Conservation (phyloP, 352 stramenopile genomes). For the Phytophthora crassamura region DNA sequence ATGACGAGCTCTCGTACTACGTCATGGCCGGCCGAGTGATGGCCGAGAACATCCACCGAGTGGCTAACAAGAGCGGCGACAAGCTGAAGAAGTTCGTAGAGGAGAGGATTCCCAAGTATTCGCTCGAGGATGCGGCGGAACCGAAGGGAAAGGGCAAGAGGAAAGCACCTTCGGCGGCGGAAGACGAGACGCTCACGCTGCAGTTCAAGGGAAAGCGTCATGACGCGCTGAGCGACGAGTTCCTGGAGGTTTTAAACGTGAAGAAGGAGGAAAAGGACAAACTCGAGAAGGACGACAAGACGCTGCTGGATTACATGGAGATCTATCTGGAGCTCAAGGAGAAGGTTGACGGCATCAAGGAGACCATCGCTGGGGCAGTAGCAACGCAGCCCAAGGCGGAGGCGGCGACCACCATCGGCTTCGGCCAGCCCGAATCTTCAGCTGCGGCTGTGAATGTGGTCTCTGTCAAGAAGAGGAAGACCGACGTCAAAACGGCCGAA, state of each 20-base stretch:
- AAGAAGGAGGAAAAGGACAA: slow-evolving; percentile 28
- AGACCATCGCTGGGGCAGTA: slow-evolving; percentile 45
- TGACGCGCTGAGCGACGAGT: slow-evolving; percentile 63
- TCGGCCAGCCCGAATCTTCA: slow-evolving; percentile 42
- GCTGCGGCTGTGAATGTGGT: slow-evolving; percentile 67
- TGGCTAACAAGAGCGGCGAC: slow-evolving; percentile 45
- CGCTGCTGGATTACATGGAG: slow-evolving; percentile 83
- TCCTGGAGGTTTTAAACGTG: slow-evolving; percentile 55
- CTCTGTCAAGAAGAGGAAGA: slow-evolving; percentile 73
- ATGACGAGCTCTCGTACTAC: slow-evolving; percentile 81
- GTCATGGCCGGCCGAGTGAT: slow-evolving; percentile 83
- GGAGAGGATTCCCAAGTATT: slow-evolving; percentile 62
- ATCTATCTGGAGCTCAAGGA: slow-evolving; percentile 90
- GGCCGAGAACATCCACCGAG: slow-evolving; percentile 80
- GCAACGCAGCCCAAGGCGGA: slow-evolving; percentile 29
- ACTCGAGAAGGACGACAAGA: slow-evolving; percentile 40
- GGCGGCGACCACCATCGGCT: slow-evolving; percentile 74
- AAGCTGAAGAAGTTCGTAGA: slow-evolving; percentile 61
- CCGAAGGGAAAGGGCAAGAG: slow-evolving; percentile 76
- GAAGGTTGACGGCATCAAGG: slow-evolving; percentile 83
- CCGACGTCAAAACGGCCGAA: slow-evolving; percentile 12
- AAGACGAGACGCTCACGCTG: slow-evolving; percentile 37
- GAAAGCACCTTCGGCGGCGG: slow-evolving; percentile 39
- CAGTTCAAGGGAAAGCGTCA: slow-evolving; percentile 58
- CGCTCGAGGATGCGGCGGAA: slow-evolving; percentile 24